These are phyloP conservation scores for Porodaedalea pini DNA, from an alignment of 1,284 basidiomycete species.

Conservation along the genomic window DNA sequence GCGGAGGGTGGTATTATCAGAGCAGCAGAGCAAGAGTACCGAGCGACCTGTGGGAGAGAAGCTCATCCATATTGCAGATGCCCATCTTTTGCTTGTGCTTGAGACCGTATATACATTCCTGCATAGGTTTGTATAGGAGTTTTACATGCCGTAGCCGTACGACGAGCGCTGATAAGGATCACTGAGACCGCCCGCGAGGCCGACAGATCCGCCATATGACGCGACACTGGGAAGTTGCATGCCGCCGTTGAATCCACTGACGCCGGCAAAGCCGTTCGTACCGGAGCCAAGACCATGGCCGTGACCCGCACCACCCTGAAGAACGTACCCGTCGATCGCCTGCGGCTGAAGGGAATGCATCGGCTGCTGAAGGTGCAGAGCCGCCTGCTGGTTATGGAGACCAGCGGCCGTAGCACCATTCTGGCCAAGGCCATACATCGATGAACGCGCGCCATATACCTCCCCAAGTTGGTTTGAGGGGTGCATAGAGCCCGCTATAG, in stretches of 20 bases:
- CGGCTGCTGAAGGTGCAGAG: constrained; percentile 39
- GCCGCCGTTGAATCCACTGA: constrained; percentile 37
- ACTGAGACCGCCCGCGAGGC: constrained; percentile 49
- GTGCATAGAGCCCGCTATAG: constrained; percentile 50
- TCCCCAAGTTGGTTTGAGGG: constrained; percentile 59
- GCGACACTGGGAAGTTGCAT: constrained; percentile 15
- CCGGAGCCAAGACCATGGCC: constrained; percentile 52
- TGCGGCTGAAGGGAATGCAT: constrained; percentile 62
- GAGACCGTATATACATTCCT: constrained; percentile 5
- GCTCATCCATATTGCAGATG: constrained; percentile 5
- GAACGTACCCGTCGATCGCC: constrained; percentile 72
- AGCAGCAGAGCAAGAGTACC: not conserved
- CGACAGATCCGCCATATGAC: constrained; percentile 29
- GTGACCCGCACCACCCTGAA: constrained; percentile 66
- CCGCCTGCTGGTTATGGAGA: constrained; percentile 46
- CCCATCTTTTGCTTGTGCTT: constrained; percentile 4
- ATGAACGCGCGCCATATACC: constrained; percentile 62
- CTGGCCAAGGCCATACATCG: constrained; percentile 49
- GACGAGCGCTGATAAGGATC: constrained; percentile 71
- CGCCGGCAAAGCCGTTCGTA: constrained; percentile 52
- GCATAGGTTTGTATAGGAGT: not conserved
- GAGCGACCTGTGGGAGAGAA: constrained; percentile 1
- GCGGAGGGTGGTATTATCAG: constrained; percentile 13
- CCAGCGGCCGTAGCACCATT: constrained; percentile 38
- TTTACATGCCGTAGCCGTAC: constrained; percentile 78